Base-by-base conservation (phyloP, 257 asterid genomes). In the Gentiana straminea region DNA sequence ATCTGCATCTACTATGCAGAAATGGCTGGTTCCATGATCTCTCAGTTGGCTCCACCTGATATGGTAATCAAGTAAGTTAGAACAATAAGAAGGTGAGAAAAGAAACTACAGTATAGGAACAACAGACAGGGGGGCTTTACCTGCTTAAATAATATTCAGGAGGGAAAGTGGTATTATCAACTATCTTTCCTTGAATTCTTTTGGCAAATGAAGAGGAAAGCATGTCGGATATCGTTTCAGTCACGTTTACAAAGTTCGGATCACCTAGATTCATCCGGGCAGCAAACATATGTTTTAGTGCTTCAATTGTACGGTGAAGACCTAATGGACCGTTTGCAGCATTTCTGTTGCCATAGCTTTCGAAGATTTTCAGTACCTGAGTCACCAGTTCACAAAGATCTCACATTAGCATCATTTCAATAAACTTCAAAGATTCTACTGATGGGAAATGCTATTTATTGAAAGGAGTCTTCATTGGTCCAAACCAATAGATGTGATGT, bases 111-210 rank as follows among this genome's bases (percentile, higher is more conserved):
- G n/a, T n/a, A 51, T 12, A 41, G 46, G 9, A 41, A 10, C 6
- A 41, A 41, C 11, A 41, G 3, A 10, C 7, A 41, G 9, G 9
- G 4, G 46, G 46, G 7, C 2, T 41, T 41, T 41, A 86, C 97
- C 93, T 86, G 59, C 57, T 76, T 81, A 82, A 41, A 51, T 91
- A 91, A 66, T 91, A 91, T 52, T 77, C 94, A 33, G 94, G 73
- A 33, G 98, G 96, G 80, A 91, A 87, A 37, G 98, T 91, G 60
- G 96, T 81, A 74, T 91, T 84, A 70, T 91, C 98, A 3, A 75
- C 69, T 68, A 91, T 87, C 76, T 54, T 71, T 52, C 65, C 68
- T 51, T 57, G 80, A 37, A 87, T 64, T 41, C 51, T 63, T 75
- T 76, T 65, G 2, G 96, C 96, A 1, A 82, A 91, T 57, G 81